These are phyloP conservation scores for Bombardia bombarda DNA, from an alignment of 495 filamentous ascomycete species.

Conservation along the genomic window DNA sequence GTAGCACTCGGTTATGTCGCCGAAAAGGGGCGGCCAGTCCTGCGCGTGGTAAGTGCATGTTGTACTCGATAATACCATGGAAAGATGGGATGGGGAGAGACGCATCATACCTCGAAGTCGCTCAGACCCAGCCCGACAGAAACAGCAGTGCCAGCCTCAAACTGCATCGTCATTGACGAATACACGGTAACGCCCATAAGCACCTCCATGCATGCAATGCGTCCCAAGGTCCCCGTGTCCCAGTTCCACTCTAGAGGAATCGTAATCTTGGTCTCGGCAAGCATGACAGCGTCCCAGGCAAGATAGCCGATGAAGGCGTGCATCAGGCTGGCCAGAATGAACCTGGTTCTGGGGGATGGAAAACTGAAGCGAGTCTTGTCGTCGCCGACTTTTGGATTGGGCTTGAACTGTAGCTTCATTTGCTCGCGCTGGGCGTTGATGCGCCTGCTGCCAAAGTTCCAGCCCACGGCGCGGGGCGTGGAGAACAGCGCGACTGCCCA, in stretches of 20 bases:
- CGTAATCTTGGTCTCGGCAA: constrained; percentile 1
- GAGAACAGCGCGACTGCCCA: constrained; percentile 2
- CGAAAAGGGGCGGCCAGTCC: constrained; percentile 29
- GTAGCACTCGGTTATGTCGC: constrained; percentile 24
- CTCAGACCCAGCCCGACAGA: constrained; percentile 7
- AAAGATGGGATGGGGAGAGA: background rate
- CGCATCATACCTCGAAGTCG: constrained; percentile 7
- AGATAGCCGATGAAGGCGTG: constrained; percentile 5
- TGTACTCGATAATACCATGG: too few relatives aligned
- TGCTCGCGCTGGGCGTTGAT: constrained; percentile 2
- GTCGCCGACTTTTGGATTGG: background rate
- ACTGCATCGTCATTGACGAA: constrained; percentile 12
- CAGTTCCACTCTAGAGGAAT: constrained; percentile 3
- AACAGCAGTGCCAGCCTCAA: constrained; percentile 3
- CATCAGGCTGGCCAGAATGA: background rate
- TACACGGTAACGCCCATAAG: constrained; percentile 6
- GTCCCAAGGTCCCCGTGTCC: background rate
- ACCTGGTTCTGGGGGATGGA: background rate
- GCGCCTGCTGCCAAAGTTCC: constrained; percentile 8
- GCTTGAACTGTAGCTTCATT: background rate
- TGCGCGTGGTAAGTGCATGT: background rate
- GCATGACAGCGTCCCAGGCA: constrained; percentile 6
- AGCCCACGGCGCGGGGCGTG: constrained; percentile 13
- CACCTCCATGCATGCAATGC: constrained; percentile 2
- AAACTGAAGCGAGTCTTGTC: background rate